Evolutionary conservation across 306 rosid genomes (phyloP).

Genomic region (Macrotyloma uniflorum): DNA sequence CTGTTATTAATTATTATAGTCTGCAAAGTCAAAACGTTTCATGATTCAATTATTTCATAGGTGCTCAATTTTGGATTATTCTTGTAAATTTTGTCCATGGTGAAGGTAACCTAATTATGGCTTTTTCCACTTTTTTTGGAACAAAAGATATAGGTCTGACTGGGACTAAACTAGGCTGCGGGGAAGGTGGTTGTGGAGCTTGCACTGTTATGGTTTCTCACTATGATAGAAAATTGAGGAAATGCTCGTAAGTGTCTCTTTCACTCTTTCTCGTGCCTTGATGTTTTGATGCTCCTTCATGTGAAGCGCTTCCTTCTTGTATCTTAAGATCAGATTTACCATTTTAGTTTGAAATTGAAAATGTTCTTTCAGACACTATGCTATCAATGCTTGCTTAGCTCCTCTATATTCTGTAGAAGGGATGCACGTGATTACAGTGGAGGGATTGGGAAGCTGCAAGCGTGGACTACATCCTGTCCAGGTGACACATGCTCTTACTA

Average conservation of each 20-base stretch:
- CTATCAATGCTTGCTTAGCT: conserved; percentile 95
- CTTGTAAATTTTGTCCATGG: conserved; percentile 25
- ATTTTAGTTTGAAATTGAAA: conserved; percentile 36
- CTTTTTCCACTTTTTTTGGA: conserved; percentile 8
- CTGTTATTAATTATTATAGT: neutral
- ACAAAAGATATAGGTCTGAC: conserved; percentile 67
- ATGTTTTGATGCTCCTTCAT: conserved; percentile 13
- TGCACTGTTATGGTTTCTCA: conserved; percentile 96
- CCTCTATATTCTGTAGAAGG: conserved; percentile 97
- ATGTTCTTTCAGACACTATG: conserved; percentile 72
- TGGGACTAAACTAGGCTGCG: conserved; percentile 96
- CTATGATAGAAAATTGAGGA: conserved; percentile 57
- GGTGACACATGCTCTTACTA: conserved; percentile 49
- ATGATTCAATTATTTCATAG: neutral
- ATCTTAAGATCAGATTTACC: conserved; percentile 35
- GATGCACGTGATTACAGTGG: conserved; percentile 94
- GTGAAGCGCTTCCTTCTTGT: conserved; percentile 21
- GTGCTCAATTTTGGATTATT: conserved; percentile 20
- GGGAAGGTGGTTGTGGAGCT: conserved; percentile 99
- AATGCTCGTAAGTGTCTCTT: conserved; percentile 67
- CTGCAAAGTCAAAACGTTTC: neutral
- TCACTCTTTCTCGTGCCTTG: conserved; percentile 23
- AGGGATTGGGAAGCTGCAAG: conserved; percentile 82
- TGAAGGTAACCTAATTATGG: conserved; percentile 30
- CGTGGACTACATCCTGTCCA: conserved; percentile 90